Percentiles rank a stretch among this genome's conserved stretches.
Conservation (phyloP, 306 rosid genomes). For the Malus fusca region DNA sequence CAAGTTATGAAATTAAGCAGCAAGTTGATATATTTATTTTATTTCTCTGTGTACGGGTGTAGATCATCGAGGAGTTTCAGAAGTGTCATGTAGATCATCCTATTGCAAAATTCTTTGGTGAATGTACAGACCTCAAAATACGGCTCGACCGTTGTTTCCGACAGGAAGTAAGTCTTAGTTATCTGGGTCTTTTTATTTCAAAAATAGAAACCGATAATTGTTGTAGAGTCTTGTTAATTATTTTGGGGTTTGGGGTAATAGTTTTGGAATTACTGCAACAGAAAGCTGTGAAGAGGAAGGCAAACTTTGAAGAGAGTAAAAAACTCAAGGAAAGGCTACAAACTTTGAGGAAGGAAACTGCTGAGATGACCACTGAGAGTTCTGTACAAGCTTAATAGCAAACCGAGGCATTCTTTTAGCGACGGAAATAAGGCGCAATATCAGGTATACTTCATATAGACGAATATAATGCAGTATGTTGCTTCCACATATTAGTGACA, state of each 20-base stretch:
- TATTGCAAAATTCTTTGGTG: conserved; percentile 63
- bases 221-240: neutral
- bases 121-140: conserved; percentile 84
- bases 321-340: conserved; percentile 59
- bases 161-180: conserved; percentile 56
- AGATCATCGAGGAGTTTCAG: conserved; percentile 79
- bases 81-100: conserved; percentile 84
- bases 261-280: conserved; percentile 18
- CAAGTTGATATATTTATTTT: neutral
- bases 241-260: neutral
- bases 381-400: neutral
- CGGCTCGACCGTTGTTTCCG: conserved; percentile 90
- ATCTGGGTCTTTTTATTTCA: neutral
- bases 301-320: conserved; percentile 86
- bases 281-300: conserved; percentile 96
- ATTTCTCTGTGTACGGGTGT: neutral
- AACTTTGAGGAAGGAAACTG: conserved; percentile 61
- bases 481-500: neutral
- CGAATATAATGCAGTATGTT: neutral
- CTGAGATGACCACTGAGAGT: conserved; percentile 31
- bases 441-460: neutral
- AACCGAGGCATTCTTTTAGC: neutral
- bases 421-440: neutral
- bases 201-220: neutral
- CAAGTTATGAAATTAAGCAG: neutral